A percentile compares a stretch with the other conserved stretches of the same genome.
Evolutionary conservation across 2,329 filamentous ascomycete genomes (phyloP).

Genomic region (Exophiala aquamarina): DNA sequence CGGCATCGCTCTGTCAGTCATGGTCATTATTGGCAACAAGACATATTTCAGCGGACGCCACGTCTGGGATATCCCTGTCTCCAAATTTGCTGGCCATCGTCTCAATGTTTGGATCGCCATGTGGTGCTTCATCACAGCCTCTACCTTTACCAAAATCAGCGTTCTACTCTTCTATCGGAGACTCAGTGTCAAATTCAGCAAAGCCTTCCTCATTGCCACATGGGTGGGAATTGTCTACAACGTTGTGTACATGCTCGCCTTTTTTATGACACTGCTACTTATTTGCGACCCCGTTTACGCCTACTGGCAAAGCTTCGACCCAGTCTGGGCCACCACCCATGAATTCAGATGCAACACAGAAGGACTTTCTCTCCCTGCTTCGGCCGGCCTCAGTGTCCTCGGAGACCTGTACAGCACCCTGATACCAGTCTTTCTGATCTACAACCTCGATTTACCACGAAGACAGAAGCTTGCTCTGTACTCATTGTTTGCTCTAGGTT

Average conservation of each 20-base stretch:
- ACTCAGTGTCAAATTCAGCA: conserved; percentile 25
- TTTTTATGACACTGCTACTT: conserved; percentile 20
- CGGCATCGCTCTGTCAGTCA: conserved; percentile 14
- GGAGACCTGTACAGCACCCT: conserved; percentile 28
- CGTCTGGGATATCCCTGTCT: conserved; percentile 26
- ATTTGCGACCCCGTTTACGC: conserved; percentile 25
- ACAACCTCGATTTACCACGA: conserved; percentile 20
- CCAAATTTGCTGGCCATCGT: conserved; percentile 14
- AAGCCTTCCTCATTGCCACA: conserved; percentile 24
- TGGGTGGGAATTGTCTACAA: conserved; percentile 31
- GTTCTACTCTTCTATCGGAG: conserved; percentile 30
- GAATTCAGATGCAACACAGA: conserved; percentile 20
- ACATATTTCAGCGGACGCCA: conserved; percentile 23
- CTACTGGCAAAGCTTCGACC: conserved; percentile 26
- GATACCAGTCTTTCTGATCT: conserved; percentile 25
- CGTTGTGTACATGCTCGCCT: conserved; percentile 19
- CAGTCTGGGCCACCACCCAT: conserved; percentile 18
- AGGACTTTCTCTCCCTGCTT: conserved; percentile 18
- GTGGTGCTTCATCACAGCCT: conserved; percentile 19
- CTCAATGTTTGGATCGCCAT: conserved; percentile 25
- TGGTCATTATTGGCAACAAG: conserved; percentile 26
- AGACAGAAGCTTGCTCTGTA: conserved; percentile 26
- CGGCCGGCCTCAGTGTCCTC: conserved; percentile 23
- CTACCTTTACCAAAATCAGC: conserved; percentile 23
- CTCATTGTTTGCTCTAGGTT: conserved; percentile 24